These are phyloP conservation scores for Xylariaceae sp. DNA, from an alignment of 2,329 filamentous ascomycete genomes.

Conservation along the genomic window DNA sequence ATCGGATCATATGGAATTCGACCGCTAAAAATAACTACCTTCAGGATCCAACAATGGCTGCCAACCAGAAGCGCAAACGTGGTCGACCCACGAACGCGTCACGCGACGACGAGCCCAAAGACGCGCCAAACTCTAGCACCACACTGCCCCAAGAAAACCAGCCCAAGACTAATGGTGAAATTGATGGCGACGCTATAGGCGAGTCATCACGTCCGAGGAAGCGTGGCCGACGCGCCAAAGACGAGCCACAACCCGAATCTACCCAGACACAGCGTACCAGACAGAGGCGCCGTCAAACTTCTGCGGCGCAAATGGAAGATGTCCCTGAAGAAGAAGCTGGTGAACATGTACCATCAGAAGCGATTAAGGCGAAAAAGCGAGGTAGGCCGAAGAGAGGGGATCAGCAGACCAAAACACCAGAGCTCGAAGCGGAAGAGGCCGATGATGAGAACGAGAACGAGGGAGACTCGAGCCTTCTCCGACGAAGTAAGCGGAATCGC, in stretches of 20 bases:
- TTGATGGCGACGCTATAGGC: constrained; percentile 30
- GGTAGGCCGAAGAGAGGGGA: constrained; percentile 26
- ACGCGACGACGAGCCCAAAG: constrained; percentile 36
- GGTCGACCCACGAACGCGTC: constrained; percentile 52
- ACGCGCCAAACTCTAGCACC: constrained; percentile 36
- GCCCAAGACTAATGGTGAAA: constrained; percentile 17
- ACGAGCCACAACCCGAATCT: constrained; percentile 29
- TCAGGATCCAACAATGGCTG: constrained; percentile 37
- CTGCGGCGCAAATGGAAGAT: constrained; percentile 15
- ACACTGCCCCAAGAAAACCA: constrained; percentile 28
- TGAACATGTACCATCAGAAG: constrained; percentile 8
- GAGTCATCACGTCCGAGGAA: constrained; percentile 34
- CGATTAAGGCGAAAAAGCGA: constrained; percentile 4
- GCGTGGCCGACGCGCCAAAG: constrained; percentile 34
- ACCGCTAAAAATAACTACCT: constrained; percentile 5
- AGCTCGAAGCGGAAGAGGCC: constrained; percentile 38
- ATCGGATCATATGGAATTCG: not conserved
- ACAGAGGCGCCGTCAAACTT: constrained; percentile 39
- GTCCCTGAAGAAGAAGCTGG: not conserved
- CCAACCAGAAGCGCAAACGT: constrained; percentile 52
- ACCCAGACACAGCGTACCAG: constrained; percentile 28
- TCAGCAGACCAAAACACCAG: constrained; percentile 17
- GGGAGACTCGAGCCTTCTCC: constrained; percentile 36
- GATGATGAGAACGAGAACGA: constrained; percentile 44
- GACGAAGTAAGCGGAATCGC: constrained; percentile 35